Evolutionary conservation across 1,139 yeast genomes (phyloP), one percentile per base, ranked within the genome.

Genomic region (Debaryomyces coudertii): DNA sequence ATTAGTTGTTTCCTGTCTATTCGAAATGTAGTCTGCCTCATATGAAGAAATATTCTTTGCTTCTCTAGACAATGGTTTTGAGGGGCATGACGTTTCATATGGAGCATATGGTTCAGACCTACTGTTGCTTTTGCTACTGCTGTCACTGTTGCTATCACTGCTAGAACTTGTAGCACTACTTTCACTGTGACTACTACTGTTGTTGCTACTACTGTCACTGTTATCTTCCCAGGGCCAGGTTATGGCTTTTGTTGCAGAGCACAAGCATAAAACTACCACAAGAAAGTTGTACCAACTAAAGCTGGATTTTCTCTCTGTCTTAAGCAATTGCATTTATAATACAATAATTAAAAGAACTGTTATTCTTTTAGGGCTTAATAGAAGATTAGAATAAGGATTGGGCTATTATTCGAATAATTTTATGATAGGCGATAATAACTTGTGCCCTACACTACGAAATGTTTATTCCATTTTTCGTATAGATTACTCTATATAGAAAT

Each of bases 1-100:
- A 49, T 71, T 71, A 14, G 77, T 70, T 16, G 54, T 52, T 4
- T 48, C 64, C n/a, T 63, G 65, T 43, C 78, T 53, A 2, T 53
- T 42, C 8, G 41, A 22, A 4, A 73, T 51, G 47, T 71, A 73
- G 1, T 58, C 58, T n/a, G 47, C 41, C 50, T 73, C 79, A 7
- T 48, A 33, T 2, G 51, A 42, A 0, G 68, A 61, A 9, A 72
- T 50, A 12, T 52, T 54, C 2, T 45, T 45, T 2, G 76, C 77
- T 34, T 60, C 64, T 51, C 78, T 53, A 2, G 61, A 45, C 23
- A 66, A 38, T 6, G 49, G 35, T 5, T 43, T 48, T 8, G 54
- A 44, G 1, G 74, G 73, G 47, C 76, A 70, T 3, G 53, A 39
- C 2, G 63, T 55, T 15, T 53, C 48, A 36, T 54, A 55, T 0